Evolutionary conservation across 2,329 filamentous ascomycete species (phyloP), one percentile per base, ranked within the genome.

Genomic region (Blumeria hordei): DNA sequence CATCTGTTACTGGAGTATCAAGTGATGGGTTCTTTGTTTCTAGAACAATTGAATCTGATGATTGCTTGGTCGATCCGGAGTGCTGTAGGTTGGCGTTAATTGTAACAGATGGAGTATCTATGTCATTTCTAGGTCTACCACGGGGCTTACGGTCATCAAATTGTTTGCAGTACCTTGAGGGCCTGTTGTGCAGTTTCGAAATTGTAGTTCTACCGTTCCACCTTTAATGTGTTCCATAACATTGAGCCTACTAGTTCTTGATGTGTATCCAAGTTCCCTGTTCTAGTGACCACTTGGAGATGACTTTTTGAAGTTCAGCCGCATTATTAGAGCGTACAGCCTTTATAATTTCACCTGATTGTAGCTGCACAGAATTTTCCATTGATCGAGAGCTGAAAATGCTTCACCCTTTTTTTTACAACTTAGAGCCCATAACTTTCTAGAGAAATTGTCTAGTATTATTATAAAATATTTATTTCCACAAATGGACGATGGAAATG

Each of bases 201-300:
- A 16, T 28, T 28, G 33, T 51, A 51, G 36, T 7, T 51, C 33
- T 35, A 51, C 49, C 21, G 2, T 36, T 32, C 49, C 32, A 35
- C 49, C 49, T 35, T 51, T 51, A 14, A 51, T n/a, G 36, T 35
- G n/a, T 36, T 51, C 32, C 49, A 51, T 51, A 14, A 51, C 49
- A n/a, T 10, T 51, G 33, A 51, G 49, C 18, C 28, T 51, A 51
- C 49, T 51, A 9, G 32, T 51, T 14, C 49, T 51, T 36, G 32
- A 51, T 36, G 1, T 34, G 21, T 51, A 51, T 12, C 49, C 49
- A n/a, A 51, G 49, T 16, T 51, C 41, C 41, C 7, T 45, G 41
- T 16, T 45, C 41, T 16, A 45, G 14, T 45, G 14, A 16, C 41
- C 11, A 45, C n/a, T 18, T 18, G 3, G n/a, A 9, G 41, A 45